These are phyloP conservation scores for Tulasnella sp. DNA, from an alignment of 768 basidiomycete genomes.

Conservation along the genomic window DNA sequence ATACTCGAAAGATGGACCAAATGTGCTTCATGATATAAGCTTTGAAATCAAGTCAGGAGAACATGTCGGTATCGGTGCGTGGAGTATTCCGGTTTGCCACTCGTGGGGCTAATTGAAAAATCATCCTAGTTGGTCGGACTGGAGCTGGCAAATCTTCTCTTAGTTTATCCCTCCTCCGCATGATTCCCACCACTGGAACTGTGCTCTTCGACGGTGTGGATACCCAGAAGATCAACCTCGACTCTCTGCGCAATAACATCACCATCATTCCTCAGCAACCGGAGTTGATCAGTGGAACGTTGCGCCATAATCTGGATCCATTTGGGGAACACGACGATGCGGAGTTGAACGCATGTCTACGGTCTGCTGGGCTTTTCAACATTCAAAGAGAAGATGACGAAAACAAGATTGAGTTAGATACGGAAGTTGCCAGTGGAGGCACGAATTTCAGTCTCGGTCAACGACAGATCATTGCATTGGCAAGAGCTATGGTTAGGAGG, in stretches of 20 bases:
- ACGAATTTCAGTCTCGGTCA: constrained; percentile 51
- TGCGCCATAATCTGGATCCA: constrained; percentile 65
- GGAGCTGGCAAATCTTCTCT: constrained; percentile 60
- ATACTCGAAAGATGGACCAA: constrained; percentile 57
- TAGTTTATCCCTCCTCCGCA: constrained; percentile 59
- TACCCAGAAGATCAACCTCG: constrained; percentile 57
- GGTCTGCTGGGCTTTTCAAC: constrained; percentile 49
- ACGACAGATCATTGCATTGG: constrained; percentile 48
- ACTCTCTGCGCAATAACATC: constrained; percentile 59
- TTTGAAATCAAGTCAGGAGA: constrained; percentile 62
- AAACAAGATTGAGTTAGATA: constrained; percentile 42
- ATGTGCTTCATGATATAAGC: constrained; percentile 64
- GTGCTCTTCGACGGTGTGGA: constrained; percentile 59
- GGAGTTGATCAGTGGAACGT: constrained; percentile 58
- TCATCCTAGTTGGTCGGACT: constrained; percentile 62
- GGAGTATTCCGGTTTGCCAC: no score
- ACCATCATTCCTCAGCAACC: constrained; percentile 66
- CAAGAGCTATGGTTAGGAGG: constrained; percentile 43
- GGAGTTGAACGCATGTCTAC: constrained; percentile 54
- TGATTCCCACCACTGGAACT: constrained; percentile 60
- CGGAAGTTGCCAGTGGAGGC: constrained; percentile 46
- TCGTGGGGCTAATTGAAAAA: no score
- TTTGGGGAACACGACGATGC: constrained; percentile 60
- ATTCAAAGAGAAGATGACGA: constrained; percentile 30
- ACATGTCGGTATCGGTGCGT: constrained; percentile 60